Base-by-base conservation (phyloP, 2,329 filamentous ascomycete genomes). In the Pseudovirgaria hyperparasitica region DNA sequence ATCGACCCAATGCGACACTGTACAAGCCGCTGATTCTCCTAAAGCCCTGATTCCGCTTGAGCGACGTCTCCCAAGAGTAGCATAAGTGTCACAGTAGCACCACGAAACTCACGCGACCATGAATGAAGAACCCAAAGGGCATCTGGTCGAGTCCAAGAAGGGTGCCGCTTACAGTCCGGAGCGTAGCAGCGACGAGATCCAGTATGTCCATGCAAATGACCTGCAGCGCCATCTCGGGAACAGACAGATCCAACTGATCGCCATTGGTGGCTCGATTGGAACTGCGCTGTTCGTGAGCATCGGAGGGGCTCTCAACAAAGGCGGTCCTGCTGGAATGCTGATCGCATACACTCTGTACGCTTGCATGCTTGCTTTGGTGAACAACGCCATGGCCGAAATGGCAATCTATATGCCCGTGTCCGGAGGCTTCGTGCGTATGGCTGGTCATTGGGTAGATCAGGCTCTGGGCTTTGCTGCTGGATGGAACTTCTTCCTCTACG, bases 321-420 rank as follows among this genome's bases (percentile, higher is more conserved):
- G 58, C 23, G 65, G 65, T 11, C 63, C 65, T 7, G 60, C 52
- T 24, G 65, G 60, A 31, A 52, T 77, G 21, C 58, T 79, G 34
- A 45, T 78, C 31, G 71, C 67, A 19, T 78, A 70, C 43, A 56
- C 59, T 18, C 35, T 72, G 22, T 74, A 76, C 45, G 59, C 58
- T 19, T 46, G 56, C 40, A 42, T 76, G 28, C 58, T 77, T 32
- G 72, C 57, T 14, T 54, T 73, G 24, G 67, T 77, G 43, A 77
- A 76, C 60, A 77, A 76, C 43, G 65, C 63, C 34, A 59, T 76
- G 32, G 72, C 73, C 6, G 73, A 78, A 46, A 77, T 78, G 72
- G 65, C 58, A 16, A 60, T 62, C 19, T 67, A 66, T 35, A 71
- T 73, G 60, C 73, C 74, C 14, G 63, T 78, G 24, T 65, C 62